phyloP scores from a whole-genome alignment of 345 rosid genomes.

The Brassica carinata region DNA sequence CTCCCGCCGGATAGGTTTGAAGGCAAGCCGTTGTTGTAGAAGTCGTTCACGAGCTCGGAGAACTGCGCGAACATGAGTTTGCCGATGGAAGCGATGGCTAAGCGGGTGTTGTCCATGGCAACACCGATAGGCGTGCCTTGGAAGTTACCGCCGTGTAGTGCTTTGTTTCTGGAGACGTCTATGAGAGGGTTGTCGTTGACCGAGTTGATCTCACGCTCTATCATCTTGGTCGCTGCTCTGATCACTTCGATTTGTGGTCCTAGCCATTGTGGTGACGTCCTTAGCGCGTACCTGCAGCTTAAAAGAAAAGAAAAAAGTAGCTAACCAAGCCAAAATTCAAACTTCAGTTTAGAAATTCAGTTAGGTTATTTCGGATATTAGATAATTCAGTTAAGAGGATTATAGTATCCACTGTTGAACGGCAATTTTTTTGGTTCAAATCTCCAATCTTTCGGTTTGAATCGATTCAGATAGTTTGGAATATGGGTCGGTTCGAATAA shows the following conservation, averaged over 20 bases:
- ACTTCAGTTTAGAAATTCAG: neutral
- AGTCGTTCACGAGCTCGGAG: constrained; percentile 72
- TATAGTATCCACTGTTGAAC: neutral
- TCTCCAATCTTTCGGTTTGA: too few relatives aligned
- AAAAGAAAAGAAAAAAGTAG: neutral
- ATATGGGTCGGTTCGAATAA: neutral
- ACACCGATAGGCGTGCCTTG: constrained; percentile 79
- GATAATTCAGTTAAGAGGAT: neutral
- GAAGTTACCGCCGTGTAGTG: constrained; percentile 72
- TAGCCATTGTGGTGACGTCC: constrained; percentile 66
- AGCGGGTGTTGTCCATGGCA: constrained; percentile 67
- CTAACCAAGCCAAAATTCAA: neutral
- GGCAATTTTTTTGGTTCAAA: too few relatives aligned
- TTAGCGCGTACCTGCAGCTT: constrained; percentile 47
- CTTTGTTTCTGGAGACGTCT: constrained; percentile 70
- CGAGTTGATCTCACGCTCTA: constrained; percentile 69
- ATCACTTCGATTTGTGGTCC: constrained; percentile 69
- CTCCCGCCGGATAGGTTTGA: constrained; percentile 68
- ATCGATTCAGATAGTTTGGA: neutral
- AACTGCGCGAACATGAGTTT: constrained; percentile 68
- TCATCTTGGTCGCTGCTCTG: constrained; percentile 52
- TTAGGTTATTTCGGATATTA: neutral
- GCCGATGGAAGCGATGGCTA: constrained; percentile 69
- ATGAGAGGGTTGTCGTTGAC: constrained; percentile 75
- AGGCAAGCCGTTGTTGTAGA: constrained; percentile 78